Evolutionary conservation across 2,329 filamentous ascomycete species (phyloP), one percentile per base, ranked within the genome.

Genomic region (Dryadomyces quercivorus): DNA sequence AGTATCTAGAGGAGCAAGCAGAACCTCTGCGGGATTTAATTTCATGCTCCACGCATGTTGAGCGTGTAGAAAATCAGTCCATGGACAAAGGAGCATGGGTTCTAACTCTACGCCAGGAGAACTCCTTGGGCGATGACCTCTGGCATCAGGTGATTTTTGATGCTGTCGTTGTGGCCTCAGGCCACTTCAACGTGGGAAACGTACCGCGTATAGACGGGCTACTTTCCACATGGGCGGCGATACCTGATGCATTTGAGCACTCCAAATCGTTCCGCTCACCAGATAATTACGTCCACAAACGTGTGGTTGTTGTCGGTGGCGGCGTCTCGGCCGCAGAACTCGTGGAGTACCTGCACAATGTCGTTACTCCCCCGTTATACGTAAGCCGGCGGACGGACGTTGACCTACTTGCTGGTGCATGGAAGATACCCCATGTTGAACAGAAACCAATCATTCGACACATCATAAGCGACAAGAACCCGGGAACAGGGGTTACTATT

Each of bases 271-370:
- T 40, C 34, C 51, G 43, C n/a, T 12, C 7, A 15, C 3, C 44
- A 5, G 40, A 15, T 10, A 20, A 47, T 44, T 53, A 18, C 16
- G 31, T 26, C 8, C 40, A 16, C 44, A 42, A 79, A 74, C 70
- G 64, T 59, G 74, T 82, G 0, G 64, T 84, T 1, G 73, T 81
- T 0, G 73, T 84, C 5, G 80, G 80, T 1, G 79, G 73, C 8
- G 79, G 74, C 1, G 76, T 81, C 7, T 82, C 78, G 0, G 76
- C 77, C 0, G 72, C 77, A 50, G 81, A 83, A 59, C 75, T 80
- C 4, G 69, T 78, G 1, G 74, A 76, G 53, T 75, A 78, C 44
- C 65, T 82, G 5, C 64, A 76, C 2, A 69, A 70, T 2, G 63
- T 69, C 1, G 74, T 74, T 0, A 62, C 74, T 49, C 62, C 65